Percentiles rank a stretch among this genome's conserved stretches.
Conservation (phyloP, 2,329 filamentous ascomycete species). For the Fusarium newnesense region DNA sequence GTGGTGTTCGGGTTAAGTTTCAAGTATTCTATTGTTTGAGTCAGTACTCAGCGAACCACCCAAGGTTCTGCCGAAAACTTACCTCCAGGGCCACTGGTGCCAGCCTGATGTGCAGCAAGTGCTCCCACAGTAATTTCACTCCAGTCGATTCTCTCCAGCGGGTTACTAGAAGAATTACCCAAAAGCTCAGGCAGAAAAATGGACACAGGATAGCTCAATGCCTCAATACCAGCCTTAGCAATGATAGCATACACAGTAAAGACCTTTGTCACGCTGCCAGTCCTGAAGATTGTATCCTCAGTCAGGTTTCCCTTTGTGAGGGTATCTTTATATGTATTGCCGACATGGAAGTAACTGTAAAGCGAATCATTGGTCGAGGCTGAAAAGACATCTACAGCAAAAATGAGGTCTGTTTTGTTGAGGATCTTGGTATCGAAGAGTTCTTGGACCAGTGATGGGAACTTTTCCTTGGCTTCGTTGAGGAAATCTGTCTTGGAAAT, state of each 20-base stretch:
- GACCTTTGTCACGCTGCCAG: slow-evolving; percentile 33
- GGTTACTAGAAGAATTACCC: slow-evolving; percentile 8
- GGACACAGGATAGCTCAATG: slow-evolving; percentile 30
- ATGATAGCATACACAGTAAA: slow-evolving; percentile 30
- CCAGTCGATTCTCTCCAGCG: slow-evolving; percentile 20
- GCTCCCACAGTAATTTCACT: slow-evolving; percentile 34
- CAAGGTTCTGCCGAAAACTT: background rate
- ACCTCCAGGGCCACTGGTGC: slow-evolving; percentile 20
- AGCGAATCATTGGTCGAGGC: slow-evolving; percentile 38
- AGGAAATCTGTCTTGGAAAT: slow-evolving; percentile 14
- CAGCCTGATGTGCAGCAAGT: slow-evolving; percentile 34
- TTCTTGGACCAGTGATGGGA: slow-evolving; percentile 19
- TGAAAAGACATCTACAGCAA: slow-evolving; percentile 43
- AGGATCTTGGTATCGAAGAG: slow-evolving; percentile 5
- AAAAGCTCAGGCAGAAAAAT: slow-evolving; percentile 31
- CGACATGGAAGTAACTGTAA: slow-evolving; percentile 38
- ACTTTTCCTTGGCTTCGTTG: slow-evolving; percentile 6
- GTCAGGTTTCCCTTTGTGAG: slow-evolving; percentile 31
- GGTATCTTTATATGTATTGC: slow-evolving; percentile 15
- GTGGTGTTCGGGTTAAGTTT: fast-evolving
- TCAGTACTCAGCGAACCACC: background rate
- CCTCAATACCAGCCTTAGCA: slow-evolving; percentile 27
- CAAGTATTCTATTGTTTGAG: background rate
- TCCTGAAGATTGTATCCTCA: slow-evolving; percentile 21
- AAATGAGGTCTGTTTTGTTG: slow-evolving; percentile 31